Base-by-base conservation (phyloP, 805 yeast species). In the Candida loeiensis region DNA sequence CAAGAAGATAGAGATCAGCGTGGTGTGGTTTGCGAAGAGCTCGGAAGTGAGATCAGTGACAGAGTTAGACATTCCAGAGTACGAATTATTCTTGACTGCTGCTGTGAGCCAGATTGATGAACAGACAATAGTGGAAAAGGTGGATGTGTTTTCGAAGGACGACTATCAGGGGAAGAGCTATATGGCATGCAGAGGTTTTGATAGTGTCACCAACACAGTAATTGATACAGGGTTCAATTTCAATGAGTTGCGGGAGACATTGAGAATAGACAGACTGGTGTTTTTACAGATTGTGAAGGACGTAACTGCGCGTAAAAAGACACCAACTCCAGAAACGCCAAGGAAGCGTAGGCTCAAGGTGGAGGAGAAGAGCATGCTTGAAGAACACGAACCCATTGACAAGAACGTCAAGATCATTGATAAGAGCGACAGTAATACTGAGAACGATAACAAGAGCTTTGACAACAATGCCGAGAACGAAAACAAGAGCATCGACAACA, bases 21-120 rank as follows among this genome's bases (percentile, higher is more conserved):
- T 72, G 1, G 47, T 73, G 21, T 71, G 75, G 56, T 77, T 79
- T 44, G 52, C 71, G n/a, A 54, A 72, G 39, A 52, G 58, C 34
- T 30, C 54, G 4, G 81, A 78, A 27, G 56, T 76, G 6, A 51
- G 44, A 12, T 45, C 50, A 7, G 53, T 46, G 3, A 39, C 48
- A 9, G 38, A 56, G n/a, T n/a, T n/a, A n/a, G n/a, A n/a, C n/a
- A n/a, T n/a, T n/a, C n/a, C n/a, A n/a, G n/a, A n/a, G n/a, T n/a
- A 7, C 55, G 88, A 82, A 54, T 40, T 82, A 4, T 77, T 76
- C 46, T 50, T 82, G 18, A 75, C 85, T 0, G 70, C 84, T 2
- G 71, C 73, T 24, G 39, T 65, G 14, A 72, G 69, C 3, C 70
- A 70, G 26, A 55, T 82, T 12, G 50, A 58, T 35, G 56, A 79